A percentile compares a stretch with the other conserved stretches of the same genome.
Evolutionary conservation across 2,329 filamentous ascomycete genomes (phyloP).

Genomic region (Alternaria sp.): DNA sequence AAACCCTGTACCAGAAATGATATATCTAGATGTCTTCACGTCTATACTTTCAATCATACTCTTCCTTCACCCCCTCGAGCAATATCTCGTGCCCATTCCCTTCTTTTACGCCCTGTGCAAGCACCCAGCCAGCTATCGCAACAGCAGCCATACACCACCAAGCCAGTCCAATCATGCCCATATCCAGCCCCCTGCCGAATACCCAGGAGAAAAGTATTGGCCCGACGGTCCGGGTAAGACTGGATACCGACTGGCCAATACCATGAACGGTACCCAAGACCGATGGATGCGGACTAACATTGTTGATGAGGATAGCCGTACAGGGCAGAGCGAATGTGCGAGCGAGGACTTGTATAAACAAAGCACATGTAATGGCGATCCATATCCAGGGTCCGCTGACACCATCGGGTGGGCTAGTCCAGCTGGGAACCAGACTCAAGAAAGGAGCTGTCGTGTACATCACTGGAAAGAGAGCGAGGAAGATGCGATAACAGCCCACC

Average conservation of each 20-base stretch:
- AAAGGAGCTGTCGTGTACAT: conserved; percentile 54
- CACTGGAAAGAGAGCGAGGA: conserved; percentile 53
- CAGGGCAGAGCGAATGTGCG: conserved; percentile 62
- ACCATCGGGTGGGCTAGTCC: conserved; percentile 45
- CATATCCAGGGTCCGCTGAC: conserved; percentile 52
- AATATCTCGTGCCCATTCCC: conserved; percentile 70
- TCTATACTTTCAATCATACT: not conserved
- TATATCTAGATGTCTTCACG: fast-evolving
- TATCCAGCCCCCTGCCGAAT: conserved; percentile 65
- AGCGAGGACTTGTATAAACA: conserved; percentile 54
- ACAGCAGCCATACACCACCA: conserved; percentile 64
- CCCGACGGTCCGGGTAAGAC: conserved; percentile 64
- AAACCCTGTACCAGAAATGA: not conserved
- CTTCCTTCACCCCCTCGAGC: conserved; percentile 55
- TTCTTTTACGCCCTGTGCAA: conserved; percentile 64
- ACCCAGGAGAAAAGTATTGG: conserved; percentile 66
- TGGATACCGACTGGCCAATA: conserved; percentile 65
- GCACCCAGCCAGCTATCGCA: conserved; percentile 57
- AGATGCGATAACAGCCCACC: conserved; percentile 49
- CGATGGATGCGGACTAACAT: conserved; percentile 60
- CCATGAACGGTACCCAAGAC: conserved; percentile 65
- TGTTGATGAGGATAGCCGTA: conserved; percentile 59
- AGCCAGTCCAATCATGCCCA: conserved; percentile 63
- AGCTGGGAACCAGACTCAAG: conserved; percentile 52
- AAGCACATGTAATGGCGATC: conserved; percentile 50